phyloP scores from a whole-genome alignment of 345 rosid species.

The Rhodomyrtus tomentosa region DNA sequence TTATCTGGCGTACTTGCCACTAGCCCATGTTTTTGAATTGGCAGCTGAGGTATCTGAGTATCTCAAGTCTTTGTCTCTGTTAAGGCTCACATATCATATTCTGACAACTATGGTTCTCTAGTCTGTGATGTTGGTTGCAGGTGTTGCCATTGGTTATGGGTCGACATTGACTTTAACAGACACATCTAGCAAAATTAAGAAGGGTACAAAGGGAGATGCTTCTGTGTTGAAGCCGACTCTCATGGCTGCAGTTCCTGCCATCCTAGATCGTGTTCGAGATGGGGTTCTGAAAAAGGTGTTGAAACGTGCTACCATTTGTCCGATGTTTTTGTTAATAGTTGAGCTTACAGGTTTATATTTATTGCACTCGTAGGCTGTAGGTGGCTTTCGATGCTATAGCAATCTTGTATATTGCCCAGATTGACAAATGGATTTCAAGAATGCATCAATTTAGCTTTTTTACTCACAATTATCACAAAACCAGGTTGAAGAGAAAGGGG shows the following conservation, averaged over 20 bases:
- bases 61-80: neutral
- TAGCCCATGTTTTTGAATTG: constrained; percentile 92
- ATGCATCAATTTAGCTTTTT: neutral
- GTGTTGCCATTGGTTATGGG: constrained; percentile 82
- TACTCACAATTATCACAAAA: neutral
- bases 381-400: neutral
- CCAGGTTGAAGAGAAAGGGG: constrained; percentile 81
- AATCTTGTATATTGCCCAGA: neutral
- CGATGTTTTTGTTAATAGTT: neutral
- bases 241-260: constrained; percentile 86
- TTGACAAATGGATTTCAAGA: neutral
- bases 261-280: constrained; percentile 73
- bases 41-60: constrained; percentile 64
- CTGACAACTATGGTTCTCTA: constrained; percentile 21
- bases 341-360: neutral
- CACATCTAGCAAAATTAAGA: constrained; percentile 68
- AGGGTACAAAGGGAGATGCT: constrained; percentile 91
- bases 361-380: neutral
- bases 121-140: constrained; percentile 54
- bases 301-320: neutral
- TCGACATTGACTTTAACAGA: constrained; percentile 77
- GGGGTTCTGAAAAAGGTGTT: constrained; percentile 76
- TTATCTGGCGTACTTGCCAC: constrained; percentile 78
- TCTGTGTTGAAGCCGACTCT: constrained; percentile 67
- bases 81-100: constrained; percentile 2